Percentiles rank a stretch among this genome's conserved stretches.
Conservation (phyloP, 768 basidiomycete species). For the Rhodosporidiobolus odoratus region DNA sequence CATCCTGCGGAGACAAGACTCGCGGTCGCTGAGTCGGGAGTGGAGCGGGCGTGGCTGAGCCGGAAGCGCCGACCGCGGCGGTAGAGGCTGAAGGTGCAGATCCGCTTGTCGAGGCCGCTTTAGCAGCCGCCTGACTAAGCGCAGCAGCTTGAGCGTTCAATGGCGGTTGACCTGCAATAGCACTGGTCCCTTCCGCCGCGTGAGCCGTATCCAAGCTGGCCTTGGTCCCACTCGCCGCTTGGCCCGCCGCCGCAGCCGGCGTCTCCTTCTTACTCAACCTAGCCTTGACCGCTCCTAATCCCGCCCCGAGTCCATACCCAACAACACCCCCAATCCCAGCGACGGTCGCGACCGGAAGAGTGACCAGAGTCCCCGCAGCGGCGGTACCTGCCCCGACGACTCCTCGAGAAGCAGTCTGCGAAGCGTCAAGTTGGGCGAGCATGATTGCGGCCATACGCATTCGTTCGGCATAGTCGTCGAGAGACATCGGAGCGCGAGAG, state of each 20-base stretch:
- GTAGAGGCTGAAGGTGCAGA: conserved; percentile 20
- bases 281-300: conserved; percentile 49
- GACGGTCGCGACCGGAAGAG: conserved; percentile 37
- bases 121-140: conserved; percentile 15
- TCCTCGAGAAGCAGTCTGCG: conserved; percentile 44
- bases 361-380: conserved; percentile 41
- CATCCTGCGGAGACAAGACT: conserved; percentile 68
- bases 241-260: conserved; percentile 18
- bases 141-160: conserved; percentile 21
- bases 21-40: conserved; percentile 32
- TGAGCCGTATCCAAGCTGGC: conserved; percentile 34
- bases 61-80: background rate
- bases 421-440: conserved; percentile 89
- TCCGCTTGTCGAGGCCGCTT: conserved; percentile 5
- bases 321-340: conserved; percentile 40
- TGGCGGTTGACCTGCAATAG: conserved; percentile 32
- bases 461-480: conserved; percentile 96
- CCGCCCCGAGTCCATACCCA: conserved; percentile 35
- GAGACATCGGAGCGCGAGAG: conserved; percentile 55
- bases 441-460: conserved; percentile 98
- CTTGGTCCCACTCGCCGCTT: conserved; percentile 24
- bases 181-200: conserved; percentile 36
- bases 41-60: background rate
- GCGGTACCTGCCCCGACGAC: conserved; percentile 39
- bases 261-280: conserved; percentile 48